Evolutionary conservation across 805 yeast genomes (phyloP).

Genomic region (Blastobotrys chiropterorum): DNA sequence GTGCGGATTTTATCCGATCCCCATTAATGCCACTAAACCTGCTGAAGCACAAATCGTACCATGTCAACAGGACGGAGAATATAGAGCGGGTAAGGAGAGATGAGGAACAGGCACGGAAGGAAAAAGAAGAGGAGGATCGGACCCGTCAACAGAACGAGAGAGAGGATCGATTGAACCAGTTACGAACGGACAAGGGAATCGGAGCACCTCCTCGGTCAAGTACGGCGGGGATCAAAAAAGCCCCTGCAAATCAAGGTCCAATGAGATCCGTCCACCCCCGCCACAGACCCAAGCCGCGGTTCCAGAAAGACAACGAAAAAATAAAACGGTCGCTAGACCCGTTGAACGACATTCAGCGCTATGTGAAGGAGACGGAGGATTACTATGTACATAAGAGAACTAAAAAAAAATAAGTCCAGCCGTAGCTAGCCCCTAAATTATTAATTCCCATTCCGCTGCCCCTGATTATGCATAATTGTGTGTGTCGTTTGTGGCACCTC

Average conservation of each 20-base stretch:
- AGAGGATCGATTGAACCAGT: not conserved
- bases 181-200: not conserved
- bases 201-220: not conserved
- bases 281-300: not conserved
- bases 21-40: conserved; percentile 25
- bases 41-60: conserved; percentile 27
- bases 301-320: not conserved
- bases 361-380: not conserved
- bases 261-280: not conserved
- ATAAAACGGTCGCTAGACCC: not conserved
- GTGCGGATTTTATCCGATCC: not conserved
- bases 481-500: no score
- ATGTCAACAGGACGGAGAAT: conserved; percentile 24
- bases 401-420: no score
- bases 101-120: conserved; percentile 28
- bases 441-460: no score
- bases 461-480: not conserved
- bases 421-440: no score
- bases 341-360: not conserved
- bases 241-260: not conserved
- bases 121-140: conserved; percentile 21
- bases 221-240: not conserved
- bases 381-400: not conserved
- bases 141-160: not conserved
- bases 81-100: conserved; percentile 25